Evolutionary conservation across 345 rosid species (phyloP).

Genomic region (Hibiscus trionum): DNA sequence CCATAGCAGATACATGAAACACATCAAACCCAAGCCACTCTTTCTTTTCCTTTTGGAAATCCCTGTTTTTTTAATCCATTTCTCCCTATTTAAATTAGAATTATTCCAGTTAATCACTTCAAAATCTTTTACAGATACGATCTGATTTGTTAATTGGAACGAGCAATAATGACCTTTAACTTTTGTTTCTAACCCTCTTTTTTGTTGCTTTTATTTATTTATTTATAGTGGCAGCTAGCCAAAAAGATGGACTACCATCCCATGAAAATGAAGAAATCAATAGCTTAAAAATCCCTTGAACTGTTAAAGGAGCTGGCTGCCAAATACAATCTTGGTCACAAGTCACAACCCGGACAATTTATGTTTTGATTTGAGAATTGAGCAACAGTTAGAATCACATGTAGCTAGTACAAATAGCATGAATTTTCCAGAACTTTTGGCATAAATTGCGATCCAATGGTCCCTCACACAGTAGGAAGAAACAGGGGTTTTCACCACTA

Average conservation of each 20-base stretch:
- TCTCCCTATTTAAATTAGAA: neutral
- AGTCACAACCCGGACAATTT: neutral
- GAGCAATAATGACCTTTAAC: slow-evolving; percentile 12
- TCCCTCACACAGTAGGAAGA: neutral
- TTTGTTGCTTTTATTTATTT: neutral
- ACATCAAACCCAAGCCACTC: neutral
- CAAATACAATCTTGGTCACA: neutral
- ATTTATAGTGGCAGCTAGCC: neutral
- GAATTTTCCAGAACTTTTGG: neutral
- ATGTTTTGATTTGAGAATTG: neutral
- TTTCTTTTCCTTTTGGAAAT: neutral
- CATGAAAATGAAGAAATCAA: neutral
- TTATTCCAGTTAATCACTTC: neutral
- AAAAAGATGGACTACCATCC: slow-evolving; percentile 12
- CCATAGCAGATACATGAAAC: neutral
- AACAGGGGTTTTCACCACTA: no score
- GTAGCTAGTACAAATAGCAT: neutral
- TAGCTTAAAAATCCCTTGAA: neutral
- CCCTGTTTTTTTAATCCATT: neutral
- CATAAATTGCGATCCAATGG: no score
- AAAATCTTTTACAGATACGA: neutral
- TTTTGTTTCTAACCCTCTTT: neutral
- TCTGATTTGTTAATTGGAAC: neutral
- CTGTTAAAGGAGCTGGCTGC: neutral
- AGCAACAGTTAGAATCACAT: no score